Evolutionary conservation across 306 rosid species (phyloP).

Genomic region (Mucuna pruriens): DNA sequence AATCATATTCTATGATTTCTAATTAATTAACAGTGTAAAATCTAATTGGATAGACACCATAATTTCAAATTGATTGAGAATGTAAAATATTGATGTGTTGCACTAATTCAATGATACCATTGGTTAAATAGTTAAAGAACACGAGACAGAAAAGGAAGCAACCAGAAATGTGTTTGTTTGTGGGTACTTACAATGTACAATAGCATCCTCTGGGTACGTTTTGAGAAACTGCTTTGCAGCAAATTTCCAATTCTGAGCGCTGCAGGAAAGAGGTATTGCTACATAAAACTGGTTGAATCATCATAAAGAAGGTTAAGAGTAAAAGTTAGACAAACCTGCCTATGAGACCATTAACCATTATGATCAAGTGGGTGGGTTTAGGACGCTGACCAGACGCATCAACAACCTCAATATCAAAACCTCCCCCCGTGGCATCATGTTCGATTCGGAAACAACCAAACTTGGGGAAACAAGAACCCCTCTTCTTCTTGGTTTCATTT

Average conservation of each 20-base stretch:
- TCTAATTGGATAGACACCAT: neutral
- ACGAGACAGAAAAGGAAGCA: neutral
- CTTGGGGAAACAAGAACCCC: conserved; percentile 41
- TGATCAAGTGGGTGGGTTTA: conserved; percentile 64
- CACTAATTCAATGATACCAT: neutral
- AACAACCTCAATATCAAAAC: conserved; percentile 63
- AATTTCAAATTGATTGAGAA: no score
- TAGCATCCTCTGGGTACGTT: conserved; percentile 62
- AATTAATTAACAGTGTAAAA: no score
- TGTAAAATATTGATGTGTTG: no score
- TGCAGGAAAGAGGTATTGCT: conserved; percentile 33
- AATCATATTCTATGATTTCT: no score
- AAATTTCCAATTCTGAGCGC: conserved; percentile 83
- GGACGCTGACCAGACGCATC: conserved; percentile 49
- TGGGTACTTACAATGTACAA: conserved; percentile 66
- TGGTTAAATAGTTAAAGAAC: neutral
- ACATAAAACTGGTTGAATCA: no score
- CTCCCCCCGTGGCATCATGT: conserved; percentile 45
- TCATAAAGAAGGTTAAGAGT: no score
- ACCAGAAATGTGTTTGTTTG: neutral
- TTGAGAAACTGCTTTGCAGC: conserved; percentile 71
- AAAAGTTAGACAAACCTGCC: conserved; percentile 69
- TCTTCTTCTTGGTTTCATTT: conserved; percentile 3
- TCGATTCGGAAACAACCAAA: conserved; percentile 65
- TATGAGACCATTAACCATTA: conserved; percentile 81